Conservation (phyloP, 2,329 filamentous ascomycete genomes). For the Trichoderma breve region DNA sequence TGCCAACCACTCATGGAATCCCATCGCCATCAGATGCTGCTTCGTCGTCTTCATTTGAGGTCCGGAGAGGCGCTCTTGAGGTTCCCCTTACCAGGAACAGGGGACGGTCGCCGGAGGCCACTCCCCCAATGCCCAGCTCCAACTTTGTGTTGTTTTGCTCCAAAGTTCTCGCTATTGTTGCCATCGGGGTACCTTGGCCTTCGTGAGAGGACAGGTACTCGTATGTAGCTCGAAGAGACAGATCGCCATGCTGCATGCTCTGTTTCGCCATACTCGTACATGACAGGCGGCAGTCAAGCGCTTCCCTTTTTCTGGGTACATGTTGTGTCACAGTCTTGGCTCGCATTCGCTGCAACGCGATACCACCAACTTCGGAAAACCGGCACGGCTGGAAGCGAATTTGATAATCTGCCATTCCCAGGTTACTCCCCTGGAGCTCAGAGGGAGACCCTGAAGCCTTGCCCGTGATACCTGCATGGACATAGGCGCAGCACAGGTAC, state of each 20-base stretch:
- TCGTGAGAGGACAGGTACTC: background rate
- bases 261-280: background rate
- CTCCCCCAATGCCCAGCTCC: background rate
- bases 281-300: background rate
- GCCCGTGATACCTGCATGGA: background rate
- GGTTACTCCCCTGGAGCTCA: background rate
- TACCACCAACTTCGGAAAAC: conserved; percentile 7
- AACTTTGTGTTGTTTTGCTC: background rate
- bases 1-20: conserved; percentile 2
- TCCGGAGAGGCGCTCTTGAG: background rate
- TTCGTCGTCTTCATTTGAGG: conserved; percentile 16
- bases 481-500: background rate
- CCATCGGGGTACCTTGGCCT: background rate
- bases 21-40: background rate
- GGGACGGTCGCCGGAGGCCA: background rate
- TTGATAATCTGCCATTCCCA: background rate
- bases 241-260: background rate
- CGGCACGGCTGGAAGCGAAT: conserved; percentile 4
- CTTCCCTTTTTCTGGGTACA: background rate
- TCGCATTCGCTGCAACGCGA: conserved; percentile 9
- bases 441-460: background rate
- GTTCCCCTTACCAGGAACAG: conserved; percentile 1
- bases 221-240: background rate
- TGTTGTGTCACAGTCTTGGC: conserved; percentile 2
- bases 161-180: background rate